phyloP scores from a whole-genome alignment of 306 rosid genomes.

The Adenanthera pavonina region DNA sequence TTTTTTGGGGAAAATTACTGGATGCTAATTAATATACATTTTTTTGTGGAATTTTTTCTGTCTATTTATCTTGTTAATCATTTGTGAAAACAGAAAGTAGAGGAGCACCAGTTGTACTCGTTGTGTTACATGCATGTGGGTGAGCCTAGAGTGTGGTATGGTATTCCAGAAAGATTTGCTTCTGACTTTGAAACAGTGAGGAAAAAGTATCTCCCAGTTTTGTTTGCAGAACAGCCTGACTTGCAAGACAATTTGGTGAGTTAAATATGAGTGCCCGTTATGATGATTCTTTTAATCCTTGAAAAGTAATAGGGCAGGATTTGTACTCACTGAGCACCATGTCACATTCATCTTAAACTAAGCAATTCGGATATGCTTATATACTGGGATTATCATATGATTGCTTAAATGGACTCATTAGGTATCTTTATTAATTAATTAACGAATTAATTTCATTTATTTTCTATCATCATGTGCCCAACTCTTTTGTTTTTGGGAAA shows the following conservation, averaged over 20 bases:
- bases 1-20: slow-evolving; percentile 18
- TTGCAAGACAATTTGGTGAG: slow-evolving; percentile 64
- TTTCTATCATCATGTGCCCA: slow-evolving; percentile 10
- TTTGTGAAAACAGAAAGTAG: slow-evolving; percentile 65
- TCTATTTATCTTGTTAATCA: slow-evolving; percentile 12
- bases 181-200: slow-evolving; percentile 54
- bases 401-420: slow-evolving; percentile 20
- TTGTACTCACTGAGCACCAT: slow-evolving; percentile 11
- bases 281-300: slow-evolving; percentile 27
- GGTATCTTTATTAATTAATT: slow-evolving; percentile 23
- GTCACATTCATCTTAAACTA: slow-evolving; percentile 25
- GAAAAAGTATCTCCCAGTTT: slow-evolving; percentile 52
- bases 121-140: slow-evolving; percentile 78
- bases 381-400: slow-evolving; percentile 25
- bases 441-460: slow-evolving; percentile 31
- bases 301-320: slow-evolving; percentile 10
- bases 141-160: slow-evolving; percentile 80
- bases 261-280: slow-evolving; percentile 21
- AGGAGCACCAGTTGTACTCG: slow-evolving; percentile 77
- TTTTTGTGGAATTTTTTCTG: slow-evolving; percentile 15
- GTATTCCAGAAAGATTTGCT: slow-evolving; percentile 63
- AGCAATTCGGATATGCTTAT: slow-evolving; percentile 25
- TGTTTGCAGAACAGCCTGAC: slow-evolving; percentile 42
- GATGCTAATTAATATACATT: neutral
- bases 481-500: neutral